Conservation (phyloP, 2,329 filamentous ascomycete species). For the Hymenoscyphus fraxineus region DNA sequence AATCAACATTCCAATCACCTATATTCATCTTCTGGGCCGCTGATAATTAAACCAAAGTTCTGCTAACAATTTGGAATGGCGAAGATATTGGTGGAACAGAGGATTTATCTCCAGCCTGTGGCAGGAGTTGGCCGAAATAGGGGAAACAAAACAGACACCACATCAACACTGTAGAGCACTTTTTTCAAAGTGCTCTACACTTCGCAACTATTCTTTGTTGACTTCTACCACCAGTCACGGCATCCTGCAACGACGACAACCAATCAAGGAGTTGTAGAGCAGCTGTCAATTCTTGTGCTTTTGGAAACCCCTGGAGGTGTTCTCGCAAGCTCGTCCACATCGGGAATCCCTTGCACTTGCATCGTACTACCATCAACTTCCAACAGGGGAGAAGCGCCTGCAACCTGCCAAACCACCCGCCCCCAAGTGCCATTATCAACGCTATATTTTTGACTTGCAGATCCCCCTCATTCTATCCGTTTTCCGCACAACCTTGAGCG, state of each 20-base stretch:
- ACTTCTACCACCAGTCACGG: constrained; percentile 5
- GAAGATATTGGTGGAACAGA: neutral
- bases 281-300: neutral
- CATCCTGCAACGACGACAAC: constrained; percentile 5
- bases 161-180: neutral
- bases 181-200: neutral
- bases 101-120: no score
- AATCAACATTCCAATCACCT: neutral
- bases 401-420: neutral
- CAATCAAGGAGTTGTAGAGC: neutral
- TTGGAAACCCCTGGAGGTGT: neutral
- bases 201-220: neutral
- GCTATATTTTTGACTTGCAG: neutral
- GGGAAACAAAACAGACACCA: no score
- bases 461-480: neutral
- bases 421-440: neutral
- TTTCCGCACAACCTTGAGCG: neutral
- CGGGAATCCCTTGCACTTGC: neutral
- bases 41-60: neutral
- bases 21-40: neutral
- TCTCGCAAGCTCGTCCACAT: constrained; percentile 8
- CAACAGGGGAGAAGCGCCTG: neutral
- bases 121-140: no score
- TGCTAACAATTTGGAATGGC: neutral
- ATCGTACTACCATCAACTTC: neutral